Base-by-base conservation (phyloP, 2,329 filamentous ascomycete species). In the Fusarium sp. region DNA sequence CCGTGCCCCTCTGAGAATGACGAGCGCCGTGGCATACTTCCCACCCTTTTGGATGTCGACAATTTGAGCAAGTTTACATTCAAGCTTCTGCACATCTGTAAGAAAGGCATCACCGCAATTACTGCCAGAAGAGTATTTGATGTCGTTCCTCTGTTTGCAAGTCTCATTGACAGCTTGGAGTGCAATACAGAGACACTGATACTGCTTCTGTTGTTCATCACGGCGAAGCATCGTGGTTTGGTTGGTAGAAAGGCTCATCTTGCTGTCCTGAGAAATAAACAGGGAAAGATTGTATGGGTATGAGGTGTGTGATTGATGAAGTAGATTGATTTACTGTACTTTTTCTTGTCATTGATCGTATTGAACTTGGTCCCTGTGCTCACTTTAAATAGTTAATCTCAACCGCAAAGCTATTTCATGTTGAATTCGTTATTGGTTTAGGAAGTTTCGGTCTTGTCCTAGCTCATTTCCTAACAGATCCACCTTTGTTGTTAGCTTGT, bases 111-210 rank as follows among this genome's bases (percentile, higher is more conserved):
- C 31, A 34, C 31, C 38, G 22, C 8, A 36, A 36, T 10, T 44
- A 13, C 18, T 44, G 14, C 55, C 48, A 22, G 31, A 58, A 9
- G 55, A 58, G 38, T 44, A 44, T 53, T 10, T 31, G 5, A 44
- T 58, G 24, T 58, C 39, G 9, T 8, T 28, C 22, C 17, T 58
- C 3, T 13, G 38, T 6, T 58, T 58, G 15, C 55, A 58, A 38
- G 55, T 53, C 28, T 58, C 46, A 8, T 58, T 58, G 38, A 53
- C 31, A 26, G 55, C 46, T 18, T 58, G 55, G 22, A 58, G 46
- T 22, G 53, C 15, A 7, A 58, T 58, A 13, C 55, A 53, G 18
- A 58, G 55, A 38, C 38, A 58, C 39, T n/a, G 55, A 22, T 53
- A 58, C 38, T 58, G 46, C 11, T 10, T 58, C 22, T 36, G n/a